Percentiles rank a stretch among this genome's conserved stretches.
Evolutionary conservation across 2,329 filamentous ascomycete genomes (phyloP).

Genomic region (Karstenula rhodostoma): DNA sequence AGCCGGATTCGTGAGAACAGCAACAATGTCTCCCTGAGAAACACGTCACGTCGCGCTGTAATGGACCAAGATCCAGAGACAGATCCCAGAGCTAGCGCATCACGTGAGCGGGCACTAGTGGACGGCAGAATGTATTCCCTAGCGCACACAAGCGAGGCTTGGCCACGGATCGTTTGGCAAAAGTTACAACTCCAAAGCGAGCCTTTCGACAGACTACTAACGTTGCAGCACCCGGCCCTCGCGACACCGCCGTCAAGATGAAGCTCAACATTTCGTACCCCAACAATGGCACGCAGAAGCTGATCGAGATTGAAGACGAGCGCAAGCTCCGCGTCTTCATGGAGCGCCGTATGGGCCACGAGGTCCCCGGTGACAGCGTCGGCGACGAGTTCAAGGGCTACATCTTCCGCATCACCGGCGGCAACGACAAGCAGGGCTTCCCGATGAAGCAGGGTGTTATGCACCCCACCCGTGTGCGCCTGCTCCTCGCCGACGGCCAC

Average conservation of each 20-base stretch:
- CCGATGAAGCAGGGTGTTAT: constrained; percentile 99
- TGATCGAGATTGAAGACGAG: constrained; percentile 99
- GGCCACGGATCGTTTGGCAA: constrained; percentile 20
- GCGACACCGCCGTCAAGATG: constrained; percentile 63
- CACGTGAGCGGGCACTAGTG: background rate
- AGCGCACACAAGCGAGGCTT: constrained; percentile 13
- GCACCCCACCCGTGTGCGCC: constrained; percentile 97
- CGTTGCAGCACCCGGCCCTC: constrained; percentile 42
- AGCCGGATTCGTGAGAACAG: too few relatives aligned
- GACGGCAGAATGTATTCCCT: constrained; percentile 13
- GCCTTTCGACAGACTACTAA: constrained; percentile 43
- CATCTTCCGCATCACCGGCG: constrained; percentile 98
- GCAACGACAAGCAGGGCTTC: constrained; percentile 99
- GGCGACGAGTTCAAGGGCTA: constrained; percentile 99
- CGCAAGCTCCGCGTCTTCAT: constrained; percentile 99
- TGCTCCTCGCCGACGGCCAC: constrained; percentile 95
- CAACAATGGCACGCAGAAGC: constrained; percentile 99
- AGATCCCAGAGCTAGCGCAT: background rate
- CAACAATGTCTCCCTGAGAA: background rate
- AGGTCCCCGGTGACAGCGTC: constrained; percentile 92
- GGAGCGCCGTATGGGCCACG: constrained; percentile 95
- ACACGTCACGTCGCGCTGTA: background rate
- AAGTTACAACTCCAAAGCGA: constrained; percentile 21
- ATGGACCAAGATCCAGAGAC: background rate
- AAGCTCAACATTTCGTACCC: constrained; percentile 87